These are phyloP conservation scores for Eremochloa ophiuroides DNA, from an alignment of 176 grass and related monocot species.

Conservation along the genomic window DNA sequence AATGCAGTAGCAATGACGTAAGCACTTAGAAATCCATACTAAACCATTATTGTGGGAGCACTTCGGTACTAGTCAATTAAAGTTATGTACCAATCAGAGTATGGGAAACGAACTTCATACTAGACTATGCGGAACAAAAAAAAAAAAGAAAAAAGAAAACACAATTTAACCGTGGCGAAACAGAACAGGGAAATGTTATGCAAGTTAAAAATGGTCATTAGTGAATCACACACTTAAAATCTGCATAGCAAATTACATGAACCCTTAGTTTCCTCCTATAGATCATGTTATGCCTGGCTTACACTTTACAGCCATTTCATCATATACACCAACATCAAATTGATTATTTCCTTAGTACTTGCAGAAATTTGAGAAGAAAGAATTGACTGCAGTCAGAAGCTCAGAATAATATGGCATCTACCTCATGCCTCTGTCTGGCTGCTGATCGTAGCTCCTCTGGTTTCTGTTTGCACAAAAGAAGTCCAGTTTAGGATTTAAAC, in stretches of 20 bases:
- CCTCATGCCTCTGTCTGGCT: conserved; percentile 68
- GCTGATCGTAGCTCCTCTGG: too few species aligned
- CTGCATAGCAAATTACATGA: background rate
- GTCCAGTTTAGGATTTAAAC: conserved; percentile 23
- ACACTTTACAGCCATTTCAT: background rate
- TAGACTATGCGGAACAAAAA: background rate
- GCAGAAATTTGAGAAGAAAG: background rate
- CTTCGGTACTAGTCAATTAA: background rate
- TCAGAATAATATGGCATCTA: conserved; percentile 26
- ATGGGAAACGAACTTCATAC: background rate
- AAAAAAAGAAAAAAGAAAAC: conserved; percentile 3
- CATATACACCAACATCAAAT: background rate
- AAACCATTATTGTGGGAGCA: background rate
- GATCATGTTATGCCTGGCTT: background rate
- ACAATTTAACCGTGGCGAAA: background rate
- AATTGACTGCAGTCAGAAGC: conserved; percentile 8
- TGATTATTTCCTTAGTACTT: background rate
- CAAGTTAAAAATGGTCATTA: background rate
- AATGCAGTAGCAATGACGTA: background rate
- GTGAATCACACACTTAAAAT: background rate
- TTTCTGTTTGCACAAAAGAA: conserved; percentile 45
- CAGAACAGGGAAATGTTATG: background rate
- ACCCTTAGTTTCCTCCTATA: background rate
- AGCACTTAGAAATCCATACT: background rate
- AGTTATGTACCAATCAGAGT: background rate